Base-by-base conservation (phyloP, 805 yeast genomes). In the Candida parachauliodes region DNA sequence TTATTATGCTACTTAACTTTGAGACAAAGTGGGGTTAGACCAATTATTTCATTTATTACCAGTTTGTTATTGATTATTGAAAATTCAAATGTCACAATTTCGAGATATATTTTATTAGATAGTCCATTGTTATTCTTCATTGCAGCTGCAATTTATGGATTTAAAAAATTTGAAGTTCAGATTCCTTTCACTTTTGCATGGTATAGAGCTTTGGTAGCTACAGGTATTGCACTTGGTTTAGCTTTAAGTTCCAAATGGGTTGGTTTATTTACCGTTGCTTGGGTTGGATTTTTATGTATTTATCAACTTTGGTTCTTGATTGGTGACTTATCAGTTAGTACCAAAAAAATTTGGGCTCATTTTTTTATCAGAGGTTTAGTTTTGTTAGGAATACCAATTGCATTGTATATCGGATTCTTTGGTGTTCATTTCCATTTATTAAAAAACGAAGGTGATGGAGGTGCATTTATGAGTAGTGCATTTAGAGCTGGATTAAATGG, bases 211-310 rank as follows among this genome's bases (percentile, higher is more conserved):
- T 60, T 85, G 47, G 19, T 78, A 20, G 70, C 80, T n/a, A 71
- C 86, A 29, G 85, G 84, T 48, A 55, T 81, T 37, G 78, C 79
- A n/a, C 62, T 84, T 41, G 94, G 93, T 37, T 65, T 83, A 41
- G 83, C 93, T 3, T 62, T 79, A 15, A 75, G 84, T 17, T 77
- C 89, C 22, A 85, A 85, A 60, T 84, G 93, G 93, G 93, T 84
- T 32, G 94, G 94, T 44, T 62, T 84, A 27, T 84, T 84, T 63
- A 85, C 94, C 14, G 55, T 85, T 40, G 83, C 83, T 3, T 85
- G 91, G 91, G 73, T 79, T 42, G 94, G 93, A 36, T 36, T 71
- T 2, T 57, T 74, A 41, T 81, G 83, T 52, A 55, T 74, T 12
- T 65, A 73, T 56, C 83, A 80, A 50, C 51, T 85, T 45, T 83